Evolutionary conservation across 192 early-diverging fungal genomes (phyloP).

Genomic region (Coemansia sp.): DNA sequence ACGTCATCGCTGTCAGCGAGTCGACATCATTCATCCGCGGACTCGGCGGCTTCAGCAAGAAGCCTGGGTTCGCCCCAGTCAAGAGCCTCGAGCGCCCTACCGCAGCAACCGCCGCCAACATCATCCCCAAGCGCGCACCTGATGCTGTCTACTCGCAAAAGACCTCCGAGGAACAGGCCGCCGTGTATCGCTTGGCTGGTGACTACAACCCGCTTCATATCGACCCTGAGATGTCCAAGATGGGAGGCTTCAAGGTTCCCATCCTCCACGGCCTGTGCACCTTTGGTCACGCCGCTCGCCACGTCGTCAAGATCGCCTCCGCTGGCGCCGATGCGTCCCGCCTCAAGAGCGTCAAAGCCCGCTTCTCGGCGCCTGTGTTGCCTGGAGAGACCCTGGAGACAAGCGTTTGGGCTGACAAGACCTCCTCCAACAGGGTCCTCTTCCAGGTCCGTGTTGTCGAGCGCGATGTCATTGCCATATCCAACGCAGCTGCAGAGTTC

Average conservation of each 20-base stretch:
- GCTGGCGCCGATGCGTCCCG: conserved; percentile 65
- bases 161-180: conserved; percentile 89
- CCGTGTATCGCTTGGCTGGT: conserved; percentile 92
- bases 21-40: conserved; percentile 94
- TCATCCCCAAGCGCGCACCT: conserved; percentile 77
- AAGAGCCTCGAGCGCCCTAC: conserved; percentile 59
- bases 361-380: conserved; percentile 85
- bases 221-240: conserved; percentile 88
- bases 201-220: conserved; percentile 98
- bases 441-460: conserved; percentile 96
- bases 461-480: conserved; percentile 85
- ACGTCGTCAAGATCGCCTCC: conserved; percentile 78
- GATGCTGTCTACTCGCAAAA: conserved; percentile 84
- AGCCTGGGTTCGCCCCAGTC: conserved; percentile 57
- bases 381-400: conserved; percentile 98
- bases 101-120: conserved; percentile 76
- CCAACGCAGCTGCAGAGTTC: conserved; percentile 90
- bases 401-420: conserved; percentile 81
- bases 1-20: conserved; percentile 81
- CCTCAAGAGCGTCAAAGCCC: conserved; percentile 85
- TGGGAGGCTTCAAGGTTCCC: conserved; percentile 95
- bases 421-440: conserved; percentile 82
- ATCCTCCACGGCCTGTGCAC: conserved; percentile 97
- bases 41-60: conserved; percentile 83
- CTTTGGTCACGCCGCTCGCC: conserved; percentile 89